Percentiles rank a stretch among this genome's conserved stretches.
phyloP scores from a whole-genome alignment of 2,329 filamentous ascomycete genomes.

The Tolypocladium tundrense region DNA sequence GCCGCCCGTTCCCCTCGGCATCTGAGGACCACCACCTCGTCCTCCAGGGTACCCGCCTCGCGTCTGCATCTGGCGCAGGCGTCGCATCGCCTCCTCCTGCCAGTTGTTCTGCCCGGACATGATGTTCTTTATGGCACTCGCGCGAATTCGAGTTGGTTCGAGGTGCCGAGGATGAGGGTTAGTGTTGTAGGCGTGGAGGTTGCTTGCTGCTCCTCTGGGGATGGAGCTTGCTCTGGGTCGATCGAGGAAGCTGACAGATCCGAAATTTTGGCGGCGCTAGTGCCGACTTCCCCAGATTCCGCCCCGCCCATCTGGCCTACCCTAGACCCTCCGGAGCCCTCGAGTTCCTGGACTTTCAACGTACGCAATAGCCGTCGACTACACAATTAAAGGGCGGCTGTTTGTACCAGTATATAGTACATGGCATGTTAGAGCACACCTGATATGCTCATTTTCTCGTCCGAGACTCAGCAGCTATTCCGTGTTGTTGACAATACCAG shows the following conservation, averaged over 20 bases:
- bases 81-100: slow-evolving; percentile 41
- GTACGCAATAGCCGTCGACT: neutral
- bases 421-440: neutral
- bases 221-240: neutral
- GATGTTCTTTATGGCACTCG: neutral
- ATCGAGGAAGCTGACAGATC: slow-evolving; percentile 2
- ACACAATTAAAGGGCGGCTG: neutral
- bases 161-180: neutral
- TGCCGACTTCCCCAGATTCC: neutral
- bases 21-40: slow-evolving; percentile 31
- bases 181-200: neutral
- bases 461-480: too few relatives aligned
- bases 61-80: slow-evolving; percentile 37
- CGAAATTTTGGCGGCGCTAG: slow-evolving; percentile 2
- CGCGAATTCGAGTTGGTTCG: neutral
- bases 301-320: neutral
- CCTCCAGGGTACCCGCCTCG: slow-evolving; percentile 31
- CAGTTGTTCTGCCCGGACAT: slow-evolving; percentile 28
- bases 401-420: neutral
- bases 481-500: too few relatives aligned
- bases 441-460: neutral
- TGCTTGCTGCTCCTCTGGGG: neutral
- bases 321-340: neutral
- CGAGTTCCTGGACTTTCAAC: neutral
- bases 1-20: slow-evolving; percentile 27